Evolutionary conservation across 495 filamentous ascomycete genomes (phyloP).

Genomic region (Aspergillus mulundensis): DNA sequence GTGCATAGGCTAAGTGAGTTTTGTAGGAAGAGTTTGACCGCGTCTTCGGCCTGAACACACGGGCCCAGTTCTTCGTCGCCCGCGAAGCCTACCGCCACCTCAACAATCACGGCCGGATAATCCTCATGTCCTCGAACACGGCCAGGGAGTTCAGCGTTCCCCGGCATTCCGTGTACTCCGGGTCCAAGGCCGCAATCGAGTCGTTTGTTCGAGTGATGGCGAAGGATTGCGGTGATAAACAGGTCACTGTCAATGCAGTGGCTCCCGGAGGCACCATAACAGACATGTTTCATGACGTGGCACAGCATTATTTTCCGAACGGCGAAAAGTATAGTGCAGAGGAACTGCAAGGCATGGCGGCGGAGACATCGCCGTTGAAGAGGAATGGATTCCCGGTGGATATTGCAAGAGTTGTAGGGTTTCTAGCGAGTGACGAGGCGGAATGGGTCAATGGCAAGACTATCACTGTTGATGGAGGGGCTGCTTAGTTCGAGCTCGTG

Average conservation of each 20-base stretch:
- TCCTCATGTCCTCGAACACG: constrained; percentile 55
- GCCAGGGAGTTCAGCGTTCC: constrained; percentile 55
- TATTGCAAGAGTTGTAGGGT: constrained; percentile 54
- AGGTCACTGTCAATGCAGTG: constrained; percentile 72
- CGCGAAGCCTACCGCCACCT: constrained; percentile 70
- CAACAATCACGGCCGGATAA: constrained; percentile 61
- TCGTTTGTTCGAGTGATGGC: constrained; percentile 72
- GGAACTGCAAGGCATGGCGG: not conserved
- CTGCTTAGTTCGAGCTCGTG: not conserved
- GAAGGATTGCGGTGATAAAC: constrained; percentile 64
- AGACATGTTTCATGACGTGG: constrained; percentile 69
- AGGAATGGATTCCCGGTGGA: constrained; percentile 54
- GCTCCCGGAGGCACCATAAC: constrained; percentile 74
- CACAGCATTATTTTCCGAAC: constrained; percentile 59
- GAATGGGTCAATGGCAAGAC: constrained; percentile 61
- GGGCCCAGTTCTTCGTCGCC: constrained; percentile 79
- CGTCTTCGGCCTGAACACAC: constrained; percentile 71
- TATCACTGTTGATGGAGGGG: not conserved
- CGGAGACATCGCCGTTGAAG: constrained; percentile 35
- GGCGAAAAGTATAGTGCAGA: not conserved
- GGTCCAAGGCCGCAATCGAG: constrained; percentile 72
- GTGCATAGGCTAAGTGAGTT: not conserved
- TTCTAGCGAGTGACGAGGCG: constrained; percentile 51
- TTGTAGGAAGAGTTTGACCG: constrained; percentile 56
- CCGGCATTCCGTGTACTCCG: constrained; percentile 72